Percentiles rank a stretch among this genome's conserved stretches.
Evolutionary conservation across 164 flowering plant species (phyloP).

Genomic region (Chimonanthus salicifolius): DNA sequence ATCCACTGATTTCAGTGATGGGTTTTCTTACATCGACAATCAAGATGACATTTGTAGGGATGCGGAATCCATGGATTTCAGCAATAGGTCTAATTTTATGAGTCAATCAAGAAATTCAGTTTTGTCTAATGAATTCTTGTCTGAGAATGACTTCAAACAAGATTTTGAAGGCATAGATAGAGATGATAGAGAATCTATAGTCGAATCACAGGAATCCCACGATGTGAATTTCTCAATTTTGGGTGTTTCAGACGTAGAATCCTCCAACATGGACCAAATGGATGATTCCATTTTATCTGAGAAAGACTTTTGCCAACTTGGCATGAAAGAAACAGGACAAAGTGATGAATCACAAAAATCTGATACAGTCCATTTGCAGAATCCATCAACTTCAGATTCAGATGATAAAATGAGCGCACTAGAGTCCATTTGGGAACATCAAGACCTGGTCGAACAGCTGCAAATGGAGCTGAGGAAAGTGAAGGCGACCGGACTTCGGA

Average conservation of each 20-base stretch:
- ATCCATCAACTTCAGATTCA: constrained; percentile 18
- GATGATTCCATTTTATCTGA: constrained; percentile 10
- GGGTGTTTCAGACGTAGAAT: constrained; percentile 2
- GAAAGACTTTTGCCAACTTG: constrained; percentile 14
- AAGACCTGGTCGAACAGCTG: constrained; percentile 84
- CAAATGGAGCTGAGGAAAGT: constrained; percentile 76
- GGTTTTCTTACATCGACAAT: neutral
- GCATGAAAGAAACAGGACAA: neutral
- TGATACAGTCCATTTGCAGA: constrained; percentile 11
- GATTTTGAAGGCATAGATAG: neutral
- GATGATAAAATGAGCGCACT: constrained; percentile 39
- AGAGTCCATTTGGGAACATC: constrained; percentile 86
- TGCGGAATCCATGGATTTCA: constrained; percentile 16
- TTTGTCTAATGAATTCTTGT: constrained; percentile 10
- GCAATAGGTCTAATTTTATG: neutral
- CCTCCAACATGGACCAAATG: neutral
- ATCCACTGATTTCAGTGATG: constrained; percentile 15
- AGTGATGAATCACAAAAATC: neutral
- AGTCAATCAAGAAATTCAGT: neutral
- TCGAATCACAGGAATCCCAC: constrained; percentile 13
- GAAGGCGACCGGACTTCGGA: constrained; percentile 75
- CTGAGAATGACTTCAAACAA: constrained; percentile 22
- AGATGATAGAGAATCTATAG: neutral
- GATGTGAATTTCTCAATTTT: constrained; percentile 8
- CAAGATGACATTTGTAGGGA: neutral